Evolutionary conservation across 2,329 filamentous ascomycete species (phyloP).

Genomic region (Botryotinia narcissicola): DNA sequence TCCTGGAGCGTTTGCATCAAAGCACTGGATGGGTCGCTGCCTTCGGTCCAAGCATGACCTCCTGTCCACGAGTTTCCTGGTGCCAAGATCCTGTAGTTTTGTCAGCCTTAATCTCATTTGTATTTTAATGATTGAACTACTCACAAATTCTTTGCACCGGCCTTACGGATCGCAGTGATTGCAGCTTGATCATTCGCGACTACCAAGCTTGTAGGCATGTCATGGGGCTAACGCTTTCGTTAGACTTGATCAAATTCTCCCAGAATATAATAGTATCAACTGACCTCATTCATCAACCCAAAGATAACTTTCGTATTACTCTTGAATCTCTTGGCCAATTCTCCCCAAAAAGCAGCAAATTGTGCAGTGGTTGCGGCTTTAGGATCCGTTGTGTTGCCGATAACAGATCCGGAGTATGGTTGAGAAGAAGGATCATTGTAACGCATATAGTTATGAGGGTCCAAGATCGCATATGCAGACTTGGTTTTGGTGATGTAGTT

Average conservation of each 20-base stretch:
- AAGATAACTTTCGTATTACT: conserved; percentile 50
- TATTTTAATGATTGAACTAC: not conserved
- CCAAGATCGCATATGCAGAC: conserved; percentile 47
- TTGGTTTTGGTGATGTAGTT: conserved; percentile 51
- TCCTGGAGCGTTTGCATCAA: conserved; percentile 46
- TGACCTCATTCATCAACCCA: conserved; percentile 45
- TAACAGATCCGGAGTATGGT: conserved; percentile 48
- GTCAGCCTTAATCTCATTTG: not conserved
- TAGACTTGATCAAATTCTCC: not conserved
- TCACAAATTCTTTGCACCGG: conserved; percentile 45
- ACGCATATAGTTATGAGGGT: conserved; percentile 54
- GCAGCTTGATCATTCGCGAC: conserved; percentile 49
- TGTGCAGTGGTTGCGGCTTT: conserved; percentile 47
- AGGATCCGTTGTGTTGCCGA: conserved; percentile 47
- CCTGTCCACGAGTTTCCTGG: conserved; percentile 51
- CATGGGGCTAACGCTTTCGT: conserved; percentile 42
- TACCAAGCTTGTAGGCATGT: conserved; percentile 47
- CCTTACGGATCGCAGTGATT: conserved; percentile 45
- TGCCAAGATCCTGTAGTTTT: conserved; percentile 42
- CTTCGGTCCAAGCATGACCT: conserved; percentile 47
- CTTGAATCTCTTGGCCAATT: conserved; percentile 47
- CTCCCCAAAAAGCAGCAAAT: conserved; percentile 50
- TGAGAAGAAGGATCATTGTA: conserved; percentile 52
- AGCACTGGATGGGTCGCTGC: conserved; percentile 42
- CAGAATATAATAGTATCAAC: not conserved